A percentile compares a stretch with the other conserved stretches of the same genome.
Evolutionary conservation across 805 yeast genomes (phyloP).

Genomic region (Teunomyces gatunensis): DNA sequence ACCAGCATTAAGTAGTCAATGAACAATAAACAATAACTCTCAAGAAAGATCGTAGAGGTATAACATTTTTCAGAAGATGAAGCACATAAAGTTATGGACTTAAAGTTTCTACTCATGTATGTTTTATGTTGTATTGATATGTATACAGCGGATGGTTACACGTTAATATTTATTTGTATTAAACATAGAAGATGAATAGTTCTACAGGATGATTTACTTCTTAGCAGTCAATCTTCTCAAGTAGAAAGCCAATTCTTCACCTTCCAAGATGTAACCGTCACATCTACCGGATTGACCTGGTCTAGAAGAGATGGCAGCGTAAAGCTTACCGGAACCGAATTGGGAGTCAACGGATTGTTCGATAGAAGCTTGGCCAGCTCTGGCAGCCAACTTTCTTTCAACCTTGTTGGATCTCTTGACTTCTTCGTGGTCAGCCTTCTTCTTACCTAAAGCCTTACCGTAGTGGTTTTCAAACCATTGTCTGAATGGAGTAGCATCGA

Average conservation of each 20-base stretch:
- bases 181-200: constrained; percentile 3
- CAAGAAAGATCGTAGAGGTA: background rate
- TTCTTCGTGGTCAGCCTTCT: constrained; percentile 55
- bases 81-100: background rate
- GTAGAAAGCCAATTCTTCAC: constrained; percentile 99
- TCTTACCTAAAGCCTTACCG: constrained; percentile 92
- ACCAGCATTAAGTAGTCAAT: background rate
- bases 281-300: constrained; percentile 99
- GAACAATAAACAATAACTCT: background rate
- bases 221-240: constrained; percentile 98
- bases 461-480: constrained; percentile 99
- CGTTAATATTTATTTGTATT: constrained; percentile 3
- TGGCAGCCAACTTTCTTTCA: constrained; percentile 90
- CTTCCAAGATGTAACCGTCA: constrained; percentile 99
- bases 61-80: background rate
- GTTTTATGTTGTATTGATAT: background rate
- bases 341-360: constrained; percentile 92
- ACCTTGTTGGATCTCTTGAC: constrained; percentile 70
- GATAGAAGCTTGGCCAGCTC: constrained; percentile 81
- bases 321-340: constrained; percentile 98
- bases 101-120: background rate
- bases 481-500: constrained; percentile 99
- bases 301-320: constrained; percentile 98
- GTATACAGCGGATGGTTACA: constrained; percentile 2
- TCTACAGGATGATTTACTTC: constrained; percentile 59